Percentiles rank a stretch among this genome's conserved stretches.
Evolutionary conservation across 805 yeast genomes (phyloP).

Genomic region (Ogataea angusta): DNA sequence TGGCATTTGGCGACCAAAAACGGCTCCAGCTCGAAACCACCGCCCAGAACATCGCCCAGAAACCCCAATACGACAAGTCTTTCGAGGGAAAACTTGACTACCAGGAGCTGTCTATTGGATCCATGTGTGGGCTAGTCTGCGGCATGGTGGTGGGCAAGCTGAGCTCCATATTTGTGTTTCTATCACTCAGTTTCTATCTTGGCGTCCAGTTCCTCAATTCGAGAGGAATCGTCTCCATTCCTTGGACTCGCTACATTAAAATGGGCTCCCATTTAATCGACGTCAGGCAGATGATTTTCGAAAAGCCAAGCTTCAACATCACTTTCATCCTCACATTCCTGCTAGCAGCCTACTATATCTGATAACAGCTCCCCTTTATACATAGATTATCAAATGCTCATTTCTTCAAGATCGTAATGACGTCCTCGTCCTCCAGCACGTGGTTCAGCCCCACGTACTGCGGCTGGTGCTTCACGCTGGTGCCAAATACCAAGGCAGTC

Average conservation of each 20-base stretch:
- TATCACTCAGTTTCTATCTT: slow-evolving; percentile 44
- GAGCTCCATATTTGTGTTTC: slow-evolving; percentile 48
- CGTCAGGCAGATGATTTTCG: slow-evolving; percentile 48
- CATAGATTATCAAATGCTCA: slow-evolving; percentile 7
- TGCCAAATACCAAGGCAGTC: slow-evolving; percentile 89
- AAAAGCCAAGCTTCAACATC: slow-evolving; percentile 59
- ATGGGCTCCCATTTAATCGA: slow-evolving; percentile 42
- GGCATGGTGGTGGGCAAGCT: slow-evolving; percentile 64
- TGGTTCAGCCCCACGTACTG: slow-evolving; percentile 91
- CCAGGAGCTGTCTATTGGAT: slow-evolving; percentile 61
- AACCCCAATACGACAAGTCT: slow-evolving; percentile 32
- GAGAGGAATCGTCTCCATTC: slow-evolving; percentile 48
- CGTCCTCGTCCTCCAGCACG: slow-evolving; percentile 90
- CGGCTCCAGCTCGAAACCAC: slow-evolving; percentile 11
- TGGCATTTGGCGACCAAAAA: slow-evolving; percentile 13
- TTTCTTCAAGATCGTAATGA: slow-evolving; percentile 88
- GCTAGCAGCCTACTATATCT: slow-evolving; percentile 55
- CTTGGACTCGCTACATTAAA: slow-evolving; percentile 35
- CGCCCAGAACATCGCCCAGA: slow-evolving; percentile 12
- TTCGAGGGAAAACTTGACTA: slow-evolving; percentile 53
- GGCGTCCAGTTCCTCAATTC: slow-evolving; percentile 52
- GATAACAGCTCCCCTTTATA: background rate
- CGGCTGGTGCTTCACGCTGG: slow-evolving; percentile 96
- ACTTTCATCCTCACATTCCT: slow-evolving; percentile 53
- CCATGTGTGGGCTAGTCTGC: slow-evolving; percentile 54